Evolutionary conservation across 768 basidiomycete genomes (phyloP).

Genomic region (Boletus reticuloceps): DNA sequence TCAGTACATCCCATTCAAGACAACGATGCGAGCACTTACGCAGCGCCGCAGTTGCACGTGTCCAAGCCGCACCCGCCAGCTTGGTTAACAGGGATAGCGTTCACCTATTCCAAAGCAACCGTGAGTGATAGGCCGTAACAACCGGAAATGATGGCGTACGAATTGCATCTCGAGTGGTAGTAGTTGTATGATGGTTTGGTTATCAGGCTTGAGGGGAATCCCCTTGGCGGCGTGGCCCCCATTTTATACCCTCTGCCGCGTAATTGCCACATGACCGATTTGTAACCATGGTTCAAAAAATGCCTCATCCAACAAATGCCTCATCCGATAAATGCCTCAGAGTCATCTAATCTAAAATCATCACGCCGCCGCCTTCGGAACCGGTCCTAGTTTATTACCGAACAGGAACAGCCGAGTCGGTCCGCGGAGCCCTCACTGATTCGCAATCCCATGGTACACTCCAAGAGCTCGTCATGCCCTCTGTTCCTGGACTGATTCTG

Average conservation of each 20-base stretch:
- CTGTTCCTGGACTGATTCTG: too few relatives aligned
- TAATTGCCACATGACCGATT: too few relatives aligned
- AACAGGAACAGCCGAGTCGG: too few relatives aligned
- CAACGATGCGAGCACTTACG: not conserved
- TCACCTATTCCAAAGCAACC: not conserved
- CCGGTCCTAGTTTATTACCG: too few relatives aligned
- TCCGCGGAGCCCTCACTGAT: too few relatives aligned
- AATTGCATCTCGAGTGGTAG: constrained; percentile 10
- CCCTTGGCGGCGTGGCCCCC: not conserved
- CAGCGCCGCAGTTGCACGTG: constrained; percentile 8
- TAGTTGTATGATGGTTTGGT: not conserved
- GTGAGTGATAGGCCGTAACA: not conserved
- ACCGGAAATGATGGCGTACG: constrained; percentile 1
- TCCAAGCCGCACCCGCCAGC: constrained; percentile 4
- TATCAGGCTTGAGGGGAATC: not conserved
- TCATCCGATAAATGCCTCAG: not conserved
- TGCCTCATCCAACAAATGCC: not conserved
- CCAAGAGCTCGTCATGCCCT: too few relatives aligned
- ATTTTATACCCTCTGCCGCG: constrained; percentile 8
- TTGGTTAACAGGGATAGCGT: constrained; percentile 15
- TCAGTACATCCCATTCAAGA: not conserved
- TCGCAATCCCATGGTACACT: too few relatives aligned
- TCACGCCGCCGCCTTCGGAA: too few relatives aligned
- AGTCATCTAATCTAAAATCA: too few relatives aligned
- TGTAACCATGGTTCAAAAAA: too few relatives aligned